Evolutionary conservation across 78 protist species (phyloP), one percentile per base, ranked within the genome.

Genomic region (Dictyostelium discoideum): DNA sequence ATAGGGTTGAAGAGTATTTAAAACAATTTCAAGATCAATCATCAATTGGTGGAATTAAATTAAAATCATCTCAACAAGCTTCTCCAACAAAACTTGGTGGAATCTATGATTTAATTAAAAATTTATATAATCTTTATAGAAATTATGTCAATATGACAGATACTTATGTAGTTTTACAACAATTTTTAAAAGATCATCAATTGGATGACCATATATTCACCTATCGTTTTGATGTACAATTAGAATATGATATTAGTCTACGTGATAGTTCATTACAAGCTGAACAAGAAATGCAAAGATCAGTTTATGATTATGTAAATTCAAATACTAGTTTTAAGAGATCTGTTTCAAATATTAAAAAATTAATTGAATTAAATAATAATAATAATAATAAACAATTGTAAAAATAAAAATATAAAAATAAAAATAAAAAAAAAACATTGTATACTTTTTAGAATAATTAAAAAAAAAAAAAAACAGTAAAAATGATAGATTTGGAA

Each of bases 291-390:
- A 74, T 74, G 81, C 42, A 74, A 32, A 74, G 46, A 32, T 74
- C 81, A 4, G 81, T 74, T 74, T 29, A 74, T 16, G 81, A 74
- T 37, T 74, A 74, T 3, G 46, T 74, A 74, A 37, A 74, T 37
- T 39, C 81, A 29, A 74, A 3, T 74, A 3, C 20, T 14, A 26
- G 40, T 32, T 74, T 74, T 18, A 74, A 74, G 14, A 29, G 46
- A 32, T 74, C 81, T 2, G 26, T 74, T 32, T 32, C 81, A 74
- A 74, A 74, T 74, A 74, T 74, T 74, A 74, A 74, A 74, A 74
- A 74, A 32, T 74, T 74, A 74, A 37, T 74, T 14, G 46, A 74
- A 16, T 74, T 37, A 74, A 74, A 32, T 26, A 29, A 24, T 13
- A 73, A 29, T 67, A 67, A 24, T 4, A 24, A 24, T 24, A 67